Evolutionary conservation across 2,329 filamentous ascomycete genomes (phyloP), one percentile per base, ranked within the genome.

Genomic region (Exophiala alcalophila): DNA sequence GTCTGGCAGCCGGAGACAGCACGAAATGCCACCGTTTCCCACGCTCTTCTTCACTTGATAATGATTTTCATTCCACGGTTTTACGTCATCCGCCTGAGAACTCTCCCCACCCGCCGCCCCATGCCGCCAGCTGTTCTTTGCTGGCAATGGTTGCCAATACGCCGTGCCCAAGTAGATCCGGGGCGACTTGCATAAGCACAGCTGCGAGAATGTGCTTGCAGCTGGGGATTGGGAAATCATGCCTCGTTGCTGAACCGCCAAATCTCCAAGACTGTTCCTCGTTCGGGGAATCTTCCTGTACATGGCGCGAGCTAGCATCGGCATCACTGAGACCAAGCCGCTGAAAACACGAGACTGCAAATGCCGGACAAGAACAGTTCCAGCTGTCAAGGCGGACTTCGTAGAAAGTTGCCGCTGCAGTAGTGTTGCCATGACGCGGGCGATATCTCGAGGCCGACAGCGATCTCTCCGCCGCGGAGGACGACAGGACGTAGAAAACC

Each of bases 181-280:
- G 61, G 69, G 86, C 90, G 32, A 73, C 70, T 61, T 87, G 82
- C 4, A 74, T 82, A 41, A 97, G 63, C 27, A 91, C 65, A 62
- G 86, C 94, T 1, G 91, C 91, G 11, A 97, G 74, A 4, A 97
- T 65, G 65, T 98, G 91, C 67, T 96, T 96, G 63, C 91, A 98
- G 66, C 86, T 56, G 4, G 74, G 73, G 40, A 80, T 76, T 52
- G 59, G 2, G 50, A 54, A 11, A 9, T 21, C 5, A 35, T 25
- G 28, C 15, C 31, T 30, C 4, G 59, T 59, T 25, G 65, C 40
- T 4, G 56, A 60, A 10, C 66, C 68, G 29, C 66, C 66, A 41
- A 69, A 68, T 12, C 57, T 56, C 47, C 59, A 64, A n/a, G 32
- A 14, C 20, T 43, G 19, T 44, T 11, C 24, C 7, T 38, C 47